Evolutionary conservation across 2,329 filamentous ascomycete species (phyloP), one percentile per base, ranked within the genome.

Genomic region (Trichoderma koningii): DNA sequence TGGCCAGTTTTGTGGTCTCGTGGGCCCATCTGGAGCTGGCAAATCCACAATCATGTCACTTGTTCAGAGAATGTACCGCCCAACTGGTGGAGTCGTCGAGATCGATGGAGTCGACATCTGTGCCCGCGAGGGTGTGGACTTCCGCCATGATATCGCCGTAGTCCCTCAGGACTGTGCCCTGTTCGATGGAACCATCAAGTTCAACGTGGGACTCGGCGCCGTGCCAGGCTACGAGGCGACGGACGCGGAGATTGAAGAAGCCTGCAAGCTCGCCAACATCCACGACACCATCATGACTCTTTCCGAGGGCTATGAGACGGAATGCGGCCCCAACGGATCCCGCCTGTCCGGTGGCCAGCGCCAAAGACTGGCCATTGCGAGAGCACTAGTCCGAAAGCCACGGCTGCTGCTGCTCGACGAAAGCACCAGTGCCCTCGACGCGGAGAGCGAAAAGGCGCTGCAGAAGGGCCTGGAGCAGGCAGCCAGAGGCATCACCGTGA

Each of bases 401-500:
- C 83, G 88, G 53, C 81, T 96, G 1, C 76, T 96, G 19, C 84
- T 96, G 45, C 81, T 96, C 0, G 92, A 96, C 71, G 92, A 96
- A 79, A 90, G 90, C 34, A 96, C 92, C 0, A 90, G 87, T 48
- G 89, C 89, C 3, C 81, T 96, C 3, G 92, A 96, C 71, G 85
- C 86, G 0, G 87, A 88, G 71, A 89, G 85, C 56, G 89, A 91
- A 57, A 79, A 81, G 6, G 76, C 88, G 10, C 82, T 96, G 26
- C 85, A 91, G 63, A 82, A 89, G 28, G 88, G 87, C 0, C 77
- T 92, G 50, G 86, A 90, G 75, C 80, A 77, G 66, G 85, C 81
- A 0, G 80, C 81, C 2, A 78, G 78, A 55, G 82, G 75, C 63
- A 83, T 84, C 52, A 87, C 84, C 0, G 83, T 86, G 17, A 79